Evolutionary conservation across 139 green algal genomes (phyloP).

Genomic region (Auxenochlorella pyrenoidosa): DNA sequence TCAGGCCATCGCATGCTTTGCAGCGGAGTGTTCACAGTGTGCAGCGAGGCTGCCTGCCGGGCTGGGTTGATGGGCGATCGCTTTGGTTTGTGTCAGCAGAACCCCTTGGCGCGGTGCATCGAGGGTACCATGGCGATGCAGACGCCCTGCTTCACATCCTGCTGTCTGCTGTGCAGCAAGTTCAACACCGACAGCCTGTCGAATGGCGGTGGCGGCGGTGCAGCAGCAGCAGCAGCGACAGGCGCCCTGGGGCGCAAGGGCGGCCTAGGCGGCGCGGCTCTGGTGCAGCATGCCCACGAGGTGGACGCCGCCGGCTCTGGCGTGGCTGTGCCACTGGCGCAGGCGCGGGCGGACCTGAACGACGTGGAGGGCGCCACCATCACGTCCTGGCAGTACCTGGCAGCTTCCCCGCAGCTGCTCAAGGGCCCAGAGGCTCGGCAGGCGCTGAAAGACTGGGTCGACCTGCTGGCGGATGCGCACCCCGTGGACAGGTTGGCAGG

Average conservation of each 20-base stretch:
- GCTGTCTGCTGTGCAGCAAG: constrained; percentile 8
- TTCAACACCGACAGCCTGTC: neutral
- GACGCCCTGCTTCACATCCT: neutral
- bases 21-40: too few species aligned
- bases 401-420: constrained; percentile 48
- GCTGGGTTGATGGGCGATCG: neutral
- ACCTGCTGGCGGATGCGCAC: constrained; percentile 55
- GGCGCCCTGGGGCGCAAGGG: neutral
- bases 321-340: neutral
- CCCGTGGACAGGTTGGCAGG: constrained; percentile 45
- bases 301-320: neutral
- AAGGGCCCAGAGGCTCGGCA: constrained; percentile 40
- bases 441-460: constrained; percentile 58
- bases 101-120: neutral
- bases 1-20: too few species aligned
- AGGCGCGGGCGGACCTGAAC: constrained; percentile 24
- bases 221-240: neutral
- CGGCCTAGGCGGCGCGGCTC: neutral
- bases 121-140: neutral
- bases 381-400: constrained; percentile 57
- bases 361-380: constrained; percentile 67
- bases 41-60: too few species aligned
- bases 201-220: neutral
- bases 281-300: neutral
- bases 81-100: neutral